These are phyloP conservation scores for Phytophthora ohioensis DNA, from an alignment of 352 stramenopile species.

Conservation along the genomic window DNA sequence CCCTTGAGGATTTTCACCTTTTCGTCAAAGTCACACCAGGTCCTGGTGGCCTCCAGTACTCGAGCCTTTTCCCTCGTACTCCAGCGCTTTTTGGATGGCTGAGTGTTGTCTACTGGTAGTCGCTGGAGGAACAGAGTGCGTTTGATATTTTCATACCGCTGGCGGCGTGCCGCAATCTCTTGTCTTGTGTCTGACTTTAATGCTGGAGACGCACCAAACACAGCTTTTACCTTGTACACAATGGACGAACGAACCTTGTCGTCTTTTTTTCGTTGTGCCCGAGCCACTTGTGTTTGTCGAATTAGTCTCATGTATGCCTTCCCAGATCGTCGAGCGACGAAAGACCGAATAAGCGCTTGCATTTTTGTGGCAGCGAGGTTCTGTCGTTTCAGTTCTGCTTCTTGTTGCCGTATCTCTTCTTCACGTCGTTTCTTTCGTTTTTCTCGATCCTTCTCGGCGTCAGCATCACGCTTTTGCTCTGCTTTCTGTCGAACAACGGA, in stretches of 20 bases:
- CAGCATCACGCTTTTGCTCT: slow-evolving; percentile 41
- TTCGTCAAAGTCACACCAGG: slow-evolving; percentile 63
- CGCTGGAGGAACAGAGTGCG: slow-evolving; percentile 58
- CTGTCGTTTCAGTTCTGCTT: slow-evolving; percentile 25
- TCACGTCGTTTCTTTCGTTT: slow-evolving; percentile 35
- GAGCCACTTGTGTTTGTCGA: slow-evolving; percentile 53
- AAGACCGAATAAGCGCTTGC: slow-evolving; percentile 49
- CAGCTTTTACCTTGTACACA: slow-evolving; percentile 49
- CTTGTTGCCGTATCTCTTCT: slow-evolving; percentile 32
- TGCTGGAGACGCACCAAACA: slow-evolving; percentile 45
- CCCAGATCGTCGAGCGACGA: slow-evolving; percentile 41
- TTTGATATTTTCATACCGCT: slow-evolving; percentile 56
- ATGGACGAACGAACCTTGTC: slow-evolving; percentile 48
- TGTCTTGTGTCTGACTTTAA: slow-evolving; percentile 70
- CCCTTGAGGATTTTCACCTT: slow-evolving; percentile 60
- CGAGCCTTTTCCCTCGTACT: slow-evolving; percentile 47
- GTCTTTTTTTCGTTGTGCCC: slow-evolving; percentile 55
- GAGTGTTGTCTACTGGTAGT: slow-evolving; percentile 11
- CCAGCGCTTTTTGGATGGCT: slow-evolving; percentile 53
- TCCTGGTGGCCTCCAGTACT: slow-evolving; percentile 46
- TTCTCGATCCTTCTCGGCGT: slow-evolving; percentile 49
- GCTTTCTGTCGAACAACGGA: slow-evolving; percentile 65
- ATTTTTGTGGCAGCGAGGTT: slow-evolving; percentile 52
- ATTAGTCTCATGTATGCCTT: slow-evolving; percentile 64
- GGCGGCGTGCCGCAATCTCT: slow-evolving; percentile 45